Percentiles rank a stretch among this genome's conserved stretches.
phyloP scores from a whole-genome alignment of 164 flowering plant species.

The Dillenia suffruticosa region DNA sequence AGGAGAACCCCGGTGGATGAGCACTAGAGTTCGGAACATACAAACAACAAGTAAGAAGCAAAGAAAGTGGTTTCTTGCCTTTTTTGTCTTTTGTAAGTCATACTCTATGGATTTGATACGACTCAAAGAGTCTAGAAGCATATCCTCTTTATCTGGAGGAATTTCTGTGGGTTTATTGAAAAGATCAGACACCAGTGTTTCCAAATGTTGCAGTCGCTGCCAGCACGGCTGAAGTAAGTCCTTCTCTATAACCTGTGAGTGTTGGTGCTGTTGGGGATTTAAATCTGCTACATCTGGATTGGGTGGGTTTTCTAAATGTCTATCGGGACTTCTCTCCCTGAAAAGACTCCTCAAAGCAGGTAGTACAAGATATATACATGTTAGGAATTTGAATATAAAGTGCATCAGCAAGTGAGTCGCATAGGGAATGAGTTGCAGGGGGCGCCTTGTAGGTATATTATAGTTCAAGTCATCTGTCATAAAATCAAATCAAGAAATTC shows the following conservation, averaged over 20 bases:
- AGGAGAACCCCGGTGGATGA: not conserved
- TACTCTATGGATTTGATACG: constrained; percentile 81
- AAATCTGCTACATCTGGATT: constrained; percentile 15
- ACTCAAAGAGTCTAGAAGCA: constrained; percentile 71
- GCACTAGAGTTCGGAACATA: not conserved
- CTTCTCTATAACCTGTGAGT: constrained; percentile 17
- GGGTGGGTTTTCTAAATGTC: constrained; percentile 13
- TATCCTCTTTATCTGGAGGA: constrained; percentile 81
- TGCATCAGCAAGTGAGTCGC: constrained; percentile 22
- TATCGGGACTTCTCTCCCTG: constrained; percentile 17
- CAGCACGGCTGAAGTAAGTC: constrained; percentile 44
- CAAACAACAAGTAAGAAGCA: not conserved
- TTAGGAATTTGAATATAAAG: constrained; percentile 36
- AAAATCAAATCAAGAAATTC: constrained; percentile 1
- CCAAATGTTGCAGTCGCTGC: constrained; percentile 71
- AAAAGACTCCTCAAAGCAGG: constrained; percentile 30
- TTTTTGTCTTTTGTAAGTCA: constrained; percentile 83
- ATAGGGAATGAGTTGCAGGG: constrained; percentile 19
- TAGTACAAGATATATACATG: constrained; percentile 37
- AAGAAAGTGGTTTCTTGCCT: constrained; percentile 32
- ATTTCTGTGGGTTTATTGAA: constrained; percentile 56
- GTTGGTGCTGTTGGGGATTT: constrained; percentile 17
- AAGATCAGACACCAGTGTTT: constrained; percentile 55
- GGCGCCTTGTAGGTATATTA: constrained; percentile 16
- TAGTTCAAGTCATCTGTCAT: constrained; percentile 29